These are phyloP conservation scores for Aspergillus novoparasiticus DNA, from an alignment of 2,329 filamentous ascomycete species.

Conservation along the genomic window DNA sequence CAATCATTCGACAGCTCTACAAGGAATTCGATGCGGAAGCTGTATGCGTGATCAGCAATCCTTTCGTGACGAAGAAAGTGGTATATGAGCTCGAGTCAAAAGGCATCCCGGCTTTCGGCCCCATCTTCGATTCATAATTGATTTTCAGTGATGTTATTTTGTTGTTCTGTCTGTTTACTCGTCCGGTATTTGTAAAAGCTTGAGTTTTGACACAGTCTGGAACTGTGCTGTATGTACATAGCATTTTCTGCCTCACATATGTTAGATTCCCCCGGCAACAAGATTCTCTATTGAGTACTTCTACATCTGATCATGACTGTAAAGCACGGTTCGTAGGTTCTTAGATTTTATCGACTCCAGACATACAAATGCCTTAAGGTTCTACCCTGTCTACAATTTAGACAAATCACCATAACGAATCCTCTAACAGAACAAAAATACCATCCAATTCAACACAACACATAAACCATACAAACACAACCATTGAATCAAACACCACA, in stretches of 20 bases:
- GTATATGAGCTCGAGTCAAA: conserved; percentile 69
- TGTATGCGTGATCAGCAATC: conserved; percentile 73
- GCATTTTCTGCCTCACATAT: not conserved
- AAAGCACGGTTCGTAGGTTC: not conserved
- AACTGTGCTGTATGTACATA: not conserved
- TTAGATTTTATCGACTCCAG: no score
- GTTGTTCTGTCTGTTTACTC: conserved; percentile 5
- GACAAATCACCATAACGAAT: not conserved
- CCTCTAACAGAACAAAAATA: not conserved
- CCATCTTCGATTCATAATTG: conserved; percentile 69
- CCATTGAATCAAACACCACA: not conserved
- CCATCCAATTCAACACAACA: not conserved
- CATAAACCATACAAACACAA: not conserved
- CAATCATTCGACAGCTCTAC: conserved; percentile 56
- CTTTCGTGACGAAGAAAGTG: conserved; percentile 66
- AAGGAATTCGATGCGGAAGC: conserved; percentile 60
- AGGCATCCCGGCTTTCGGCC: conserved; percentile 69
- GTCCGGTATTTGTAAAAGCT: not conserved
- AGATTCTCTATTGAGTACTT: not conserved
- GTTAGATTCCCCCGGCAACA: not conserved
- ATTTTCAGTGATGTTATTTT: conserved; percentile 10
- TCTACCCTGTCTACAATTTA: not conserved
- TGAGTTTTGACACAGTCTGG: not conserved
- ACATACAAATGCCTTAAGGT: no score
- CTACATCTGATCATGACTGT: not conserved